Conservation (phyloP, 1,139 yeast genomes). For the Kluyveromyces sp. region DNA sequence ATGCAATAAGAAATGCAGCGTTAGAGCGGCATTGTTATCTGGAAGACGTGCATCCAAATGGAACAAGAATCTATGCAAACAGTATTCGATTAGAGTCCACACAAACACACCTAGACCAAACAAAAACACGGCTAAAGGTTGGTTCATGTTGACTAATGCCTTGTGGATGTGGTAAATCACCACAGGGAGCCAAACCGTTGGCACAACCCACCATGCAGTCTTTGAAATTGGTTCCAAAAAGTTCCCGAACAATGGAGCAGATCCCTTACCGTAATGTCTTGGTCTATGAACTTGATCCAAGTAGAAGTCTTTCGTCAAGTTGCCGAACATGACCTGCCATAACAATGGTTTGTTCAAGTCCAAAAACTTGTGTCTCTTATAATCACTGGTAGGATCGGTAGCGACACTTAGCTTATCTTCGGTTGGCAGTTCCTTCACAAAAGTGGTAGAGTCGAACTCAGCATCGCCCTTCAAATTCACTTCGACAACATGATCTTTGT, state of each 20-base stretch:
- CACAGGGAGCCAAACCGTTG: conserved; percentile 81
- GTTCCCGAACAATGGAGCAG: conserved; percentile 81
- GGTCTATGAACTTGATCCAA: conserved; percentile 96
- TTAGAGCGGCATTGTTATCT: conserved; percentile 62
- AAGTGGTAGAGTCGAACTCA: conserved; percentile 40
- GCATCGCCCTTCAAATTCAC: conserved; percentile 30
- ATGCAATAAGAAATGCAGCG: conserved; percentile 82
- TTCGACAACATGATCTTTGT: conserved; percentile 34
- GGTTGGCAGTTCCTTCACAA: conserved; percentile 56
- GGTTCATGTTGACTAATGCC: conserved; percentile 34
- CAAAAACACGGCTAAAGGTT: conserved; percentile 30
- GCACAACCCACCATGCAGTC: conserved; percentile 79
- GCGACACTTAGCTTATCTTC: conserved; percentile 64
- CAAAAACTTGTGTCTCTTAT: conserved; percentile 69
- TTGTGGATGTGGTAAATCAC: conserved; percentile 45
- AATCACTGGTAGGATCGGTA: conserved; percentile 71
- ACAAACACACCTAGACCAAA: conserved; percentile 65
- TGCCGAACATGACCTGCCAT: conserved; percentile 65
- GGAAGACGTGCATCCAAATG: conserved; percentile 86
- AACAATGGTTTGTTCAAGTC: conserved; percentile 78
- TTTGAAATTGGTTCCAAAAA: conserved; percentile 61
- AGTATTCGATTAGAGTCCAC: conserved; percentile 89
- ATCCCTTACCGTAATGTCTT: conserved; percentile 84
- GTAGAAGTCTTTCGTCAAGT: conserved; percentile 79
- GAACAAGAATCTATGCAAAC: conserved; percentile 83